Percentiles rank a stretch among this genome's conserved stretches.
phyloP scores from a whole-genome alignment of 805 yeast genomes.

The Yueomyces sp. region DNA sequence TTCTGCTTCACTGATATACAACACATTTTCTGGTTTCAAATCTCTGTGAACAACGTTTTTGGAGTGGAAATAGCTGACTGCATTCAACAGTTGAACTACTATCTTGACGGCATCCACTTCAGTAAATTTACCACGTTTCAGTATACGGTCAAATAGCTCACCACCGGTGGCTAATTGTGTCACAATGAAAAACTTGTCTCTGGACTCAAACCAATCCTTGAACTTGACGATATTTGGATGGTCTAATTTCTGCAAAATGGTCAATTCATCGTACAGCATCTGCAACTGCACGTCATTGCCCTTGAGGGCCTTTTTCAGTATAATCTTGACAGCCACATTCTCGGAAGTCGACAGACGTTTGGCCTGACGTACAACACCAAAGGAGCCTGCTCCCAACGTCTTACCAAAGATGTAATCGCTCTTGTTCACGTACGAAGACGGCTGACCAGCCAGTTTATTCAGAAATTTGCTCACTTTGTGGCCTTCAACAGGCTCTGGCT shows the following conservation, averaged over 20 bases:
- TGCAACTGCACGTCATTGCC: constrained; percentile 48
- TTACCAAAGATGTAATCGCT: constrained; percentile 61
- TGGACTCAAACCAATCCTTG: constrained; percentile 86
- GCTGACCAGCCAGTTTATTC: constrained; percentile 58
- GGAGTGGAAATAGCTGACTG: constrained; percentile 65
- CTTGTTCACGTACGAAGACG: constrained; percentile 54
- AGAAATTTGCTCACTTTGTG: constrained; percentile 27
- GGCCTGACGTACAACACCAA: constrained; percentile 84
- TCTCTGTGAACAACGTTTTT: constrained; percentile 83
- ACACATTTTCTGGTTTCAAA: constrained; percentile 84
- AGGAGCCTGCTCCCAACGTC: constrained; percentile 89
- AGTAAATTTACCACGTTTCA: constrained; percentile 69
- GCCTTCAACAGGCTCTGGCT: constrained; percentile 19
- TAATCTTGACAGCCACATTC: constrained; percentile 82
- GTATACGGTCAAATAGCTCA: constrained; percentile 80
- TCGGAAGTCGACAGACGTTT: constrained; percentile 36
- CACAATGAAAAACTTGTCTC: constrained; percentile 83
- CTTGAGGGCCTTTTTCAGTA: constrained; percentile 69
- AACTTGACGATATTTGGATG: constrained; percentile 87
- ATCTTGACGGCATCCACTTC: constrained; percentile 77
- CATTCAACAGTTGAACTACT: constrained; percentile 60
- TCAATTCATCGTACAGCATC: constrained; percentile 67
- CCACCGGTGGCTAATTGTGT: constrained; percentile 96
- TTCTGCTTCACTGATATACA: constrained; percentile 46
- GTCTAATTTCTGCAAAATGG: constrained; percentile 47